Percentiles rank a stretch among this genome's conserved stretches.
phyloP scores from a whole-genome alignment of 306 rosid species.

The Acacia melanoxylon region DNA sequence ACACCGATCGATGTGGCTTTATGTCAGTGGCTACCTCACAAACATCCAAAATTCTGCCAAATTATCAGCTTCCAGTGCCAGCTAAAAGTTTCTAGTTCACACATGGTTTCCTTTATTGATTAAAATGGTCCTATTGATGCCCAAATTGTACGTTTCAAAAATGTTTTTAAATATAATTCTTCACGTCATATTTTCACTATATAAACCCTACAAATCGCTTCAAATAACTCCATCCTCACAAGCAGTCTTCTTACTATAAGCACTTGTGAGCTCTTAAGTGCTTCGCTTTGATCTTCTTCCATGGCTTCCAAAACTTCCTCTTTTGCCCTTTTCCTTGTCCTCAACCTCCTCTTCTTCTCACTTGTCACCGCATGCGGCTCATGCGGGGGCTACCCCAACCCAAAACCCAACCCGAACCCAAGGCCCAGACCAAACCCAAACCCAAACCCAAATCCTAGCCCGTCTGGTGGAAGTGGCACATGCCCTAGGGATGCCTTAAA shows the following conservation, averaged over 20 bases:
- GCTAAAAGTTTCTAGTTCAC: slow-evolving; percentile 38
- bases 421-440: not conserved
- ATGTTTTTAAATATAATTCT: not conserved
- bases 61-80: slow-evolving; percentile 40
- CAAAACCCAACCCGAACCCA: slow-evolving; percentile 16
- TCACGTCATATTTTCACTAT: slow-evolving; percentile 10
- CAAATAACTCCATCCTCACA: slow-evolving; percentile 20
- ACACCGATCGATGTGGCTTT: slow-evolving; percentile 5
- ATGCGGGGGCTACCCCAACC: slow-evolving; percentile 35
- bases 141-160: not conserved
- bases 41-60: slow-evolving; percentile 38
- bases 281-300: not conserved
- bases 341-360: slow-evolving; percentile 75
- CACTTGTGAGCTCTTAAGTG: not conserved
- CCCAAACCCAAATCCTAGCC: slow-evolving; percentile 15
- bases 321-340: slow-evolving; percentile 60
- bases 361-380: slow-evolving; percentile 56
- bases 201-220: slow-evolving; percentile 9
- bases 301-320: slow-evolving; percentile 69
- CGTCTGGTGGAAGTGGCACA: not conserved
- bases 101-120: slow-evolving; percentile 29
- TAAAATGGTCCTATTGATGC: not conserved
- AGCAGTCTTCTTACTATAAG: not conserved
- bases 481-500: slow-evolving; percentile 75
- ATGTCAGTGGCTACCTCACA: slow-evolving; percentile 3